These are phyloP conservation scores for Neoascochyta sp. DNA, from an alignment of 2,329 filamentous ascomycete species.

Conservation along the genomic window DNA sequence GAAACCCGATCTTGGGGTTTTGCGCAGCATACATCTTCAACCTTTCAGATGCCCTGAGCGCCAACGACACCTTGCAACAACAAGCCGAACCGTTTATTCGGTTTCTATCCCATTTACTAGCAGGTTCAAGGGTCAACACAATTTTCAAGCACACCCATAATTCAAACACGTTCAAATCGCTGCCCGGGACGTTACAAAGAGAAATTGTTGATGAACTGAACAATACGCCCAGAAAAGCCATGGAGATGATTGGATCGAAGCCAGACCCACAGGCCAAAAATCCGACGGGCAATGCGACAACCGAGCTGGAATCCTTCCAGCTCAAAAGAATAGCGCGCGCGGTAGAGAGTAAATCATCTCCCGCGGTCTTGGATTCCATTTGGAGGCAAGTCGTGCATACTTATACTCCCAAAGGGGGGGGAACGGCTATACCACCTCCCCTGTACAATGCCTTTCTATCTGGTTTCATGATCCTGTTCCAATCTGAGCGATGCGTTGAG, in stretches of 20 bases:
- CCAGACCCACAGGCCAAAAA: conserved; percentile 2
- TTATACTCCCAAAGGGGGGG: conserved; percentile 13
- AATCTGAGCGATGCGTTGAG: conserved; percentile 46
- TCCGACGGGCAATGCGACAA: conserved; percentile 3
- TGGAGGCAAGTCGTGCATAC: conserved; percentile 21
- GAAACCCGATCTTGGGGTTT: conserved; percentile 19
- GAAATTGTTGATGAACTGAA: conserved; percentile 18
- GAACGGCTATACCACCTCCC: conserved; percentile 18
- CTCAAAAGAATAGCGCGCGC: conserved; percentile 25
- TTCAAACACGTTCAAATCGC: conserved; percentile 7
- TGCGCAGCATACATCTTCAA: conserved; percentile 32
- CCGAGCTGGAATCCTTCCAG: conserved; percentile 23
- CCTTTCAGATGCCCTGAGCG: conserved; percentile 18
- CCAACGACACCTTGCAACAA: conserved; percentile 13
- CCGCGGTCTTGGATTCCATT: conserved; percentile 13
- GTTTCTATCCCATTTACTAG: conserved; percentile 23
- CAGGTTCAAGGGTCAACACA: conserved; percentile 14
- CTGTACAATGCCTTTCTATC: conserved; percentile 48
- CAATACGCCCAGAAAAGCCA: conserved; percentile 20
- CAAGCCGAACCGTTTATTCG: conserved; percentile 27
- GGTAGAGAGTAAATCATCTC: conserved; percentile 14
- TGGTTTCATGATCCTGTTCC: conserved; percentile 45
- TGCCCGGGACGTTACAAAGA: conserved; percentile 15
- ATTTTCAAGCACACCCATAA: conserved; percentile 11
- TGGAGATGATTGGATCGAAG: conserved; percentile 15